Evolutionary conservation across 495 filamentous ascomycete genomes (phyloP), one percentile per base, ranked within the genome.

Genomic region (Lichenothelia convexa): DNA sequence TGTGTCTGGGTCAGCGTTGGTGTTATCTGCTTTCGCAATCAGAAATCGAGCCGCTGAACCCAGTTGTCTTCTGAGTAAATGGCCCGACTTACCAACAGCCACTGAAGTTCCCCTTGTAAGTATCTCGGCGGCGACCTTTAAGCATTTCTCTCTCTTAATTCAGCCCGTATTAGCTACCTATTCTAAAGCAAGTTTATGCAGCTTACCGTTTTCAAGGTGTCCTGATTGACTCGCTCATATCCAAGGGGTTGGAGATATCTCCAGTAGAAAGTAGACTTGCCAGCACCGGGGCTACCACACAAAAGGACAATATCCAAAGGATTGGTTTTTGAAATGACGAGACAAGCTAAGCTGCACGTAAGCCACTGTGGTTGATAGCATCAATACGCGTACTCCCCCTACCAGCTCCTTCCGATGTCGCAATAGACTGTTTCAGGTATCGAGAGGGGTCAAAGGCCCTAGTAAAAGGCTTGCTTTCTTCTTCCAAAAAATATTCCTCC

Each of bases 221-320:
- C 91, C 57, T 94, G 86, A 44, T 94, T 97, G 12, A 93, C 67
- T 19, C 87, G 69, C 53, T 74, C 74, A 53, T 89, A 94, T 20
- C 75, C 75, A 3, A 89, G 58, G 17, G 83, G 79, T 53, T 86
- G 62, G 13, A 95, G 53, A 41, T 81, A 58, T 19, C 67, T 73
- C 72, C 76, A 79, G 58, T 77, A 93, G 44, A 92, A 94, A 0
- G 82, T 84, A 17, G 79, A 87, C 51, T 95, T 95, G 18, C 91
- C 89, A 1, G 81, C 72, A 1, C 80, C 84, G 0, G 89, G 89
- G 27, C 78, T 80, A 5, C 89, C 89, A 39, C 80, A 84, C 51
- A 92, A 80, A 4, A 94, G 56, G 8, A 95, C 66, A 12, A 94
- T 62, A 35, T 94, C 86, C 37, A 75, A 48, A 8, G 68, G 46